phyloP scores from a whole-genome alignment of 1,284 basidiomycete genomes.

The Puccinia novopanici region DNA sequence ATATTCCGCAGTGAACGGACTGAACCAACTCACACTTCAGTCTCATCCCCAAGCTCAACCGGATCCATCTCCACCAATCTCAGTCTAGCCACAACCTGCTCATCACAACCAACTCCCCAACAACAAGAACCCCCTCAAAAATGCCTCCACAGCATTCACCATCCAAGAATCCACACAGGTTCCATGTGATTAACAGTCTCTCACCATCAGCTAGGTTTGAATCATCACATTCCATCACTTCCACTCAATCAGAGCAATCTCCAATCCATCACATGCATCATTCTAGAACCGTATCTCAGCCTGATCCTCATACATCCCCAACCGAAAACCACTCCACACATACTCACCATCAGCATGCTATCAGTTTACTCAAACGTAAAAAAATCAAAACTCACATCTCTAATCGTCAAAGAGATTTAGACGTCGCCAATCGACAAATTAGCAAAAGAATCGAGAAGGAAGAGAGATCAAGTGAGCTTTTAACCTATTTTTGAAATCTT shows the following conservation, averaged over 20 bases:
- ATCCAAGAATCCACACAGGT: not conserved
- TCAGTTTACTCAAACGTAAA: constrained; percentile 36
- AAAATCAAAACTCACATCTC: constrained; percentile 31
- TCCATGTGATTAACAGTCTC: not conserved
- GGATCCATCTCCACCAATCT: constrained; percentile 2
- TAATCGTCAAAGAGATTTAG: constrained; percentile 28
- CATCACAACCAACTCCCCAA: not conserved
- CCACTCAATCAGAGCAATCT: constrained; percentile 14
- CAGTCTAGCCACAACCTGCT: not conserved
- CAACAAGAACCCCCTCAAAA: not conserved
- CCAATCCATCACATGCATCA: not conserved
- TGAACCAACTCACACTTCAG: constrained; percentile 42
- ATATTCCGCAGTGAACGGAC: constrained; percentile 18
- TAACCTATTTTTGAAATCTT: not conserved
- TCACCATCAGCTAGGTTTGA: constrained; percentile 1
- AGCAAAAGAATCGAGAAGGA: constrained; percentile 36
- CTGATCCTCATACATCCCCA: constrained; percentile 9
- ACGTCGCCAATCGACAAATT: constrained; percentile 31
- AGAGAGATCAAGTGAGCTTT: constrained; percentile 33
- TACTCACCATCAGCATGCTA: constrained; percentile 33
- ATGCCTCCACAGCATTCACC: not conserved
- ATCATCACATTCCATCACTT: constrained; percentile 5
- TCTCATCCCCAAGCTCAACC: constrained; percentile 24
- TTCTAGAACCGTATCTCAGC: not conserved
- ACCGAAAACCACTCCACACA: not conserved